Evolutionary conservation across 2,329 filamentous ascomycete species (phyloP), one percentile per base, ranked within the genome.

Genomic region (Fusarium acutatum): DNA sequence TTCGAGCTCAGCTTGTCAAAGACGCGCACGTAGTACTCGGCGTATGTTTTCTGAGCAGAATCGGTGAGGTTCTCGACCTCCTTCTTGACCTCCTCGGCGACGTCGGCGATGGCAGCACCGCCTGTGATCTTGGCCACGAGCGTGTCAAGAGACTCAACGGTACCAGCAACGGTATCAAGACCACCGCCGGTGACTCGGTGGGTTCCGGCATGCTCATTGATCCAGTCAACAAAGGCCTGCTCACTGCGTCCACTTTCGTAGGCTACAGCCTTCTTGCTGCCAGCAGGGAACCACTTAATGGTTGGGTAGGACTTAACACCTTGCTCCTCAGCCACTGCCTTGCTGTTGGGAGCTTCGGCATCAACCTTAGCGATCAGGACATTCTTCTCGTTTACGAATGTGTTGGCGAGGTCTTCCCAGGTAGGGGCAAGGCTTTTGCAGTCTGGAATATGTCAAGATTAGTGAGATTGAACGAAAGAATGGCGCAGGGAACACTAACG

Each of bases 301-400:
- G 96, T 99, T 56, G 96, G 96, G 88, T 97, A 99, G 40, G 93
- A 94, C 62, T 88, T 89, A 76, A 99, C 90, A 69, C 91, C 94
- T 81, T 96, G 92, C 58, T 92, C 90, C 80, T 90, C 84, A 58
- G 95, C 92, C 56, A 92, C 91, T 49, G 89, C 89, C 85, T 97
- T 98, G 83, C 92, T 90, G 83, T 94, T 94, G 78, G 94, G 91
- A 35, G 93, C 91, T 85, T 99, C 96, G 80, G 94, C 95, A 81
- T 99, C 96, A 71, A 99, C 93, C 87, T 99, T 98, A 83, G 95
- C 96, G 79, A 99, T 91, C 49, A 97, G 81, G 72, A 99, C 94
- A 74, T 89, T 87, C 68, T 91, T 84, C 79, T 99, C 96, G 81
- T 87, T 89, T 75, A 88, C 88, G 84, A 95, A 99, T 84, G 95